phyloP scores from a whole-genome alignment of 2,329 filamentous ascomycete species.

The Trichoderma sp. region DNA sequence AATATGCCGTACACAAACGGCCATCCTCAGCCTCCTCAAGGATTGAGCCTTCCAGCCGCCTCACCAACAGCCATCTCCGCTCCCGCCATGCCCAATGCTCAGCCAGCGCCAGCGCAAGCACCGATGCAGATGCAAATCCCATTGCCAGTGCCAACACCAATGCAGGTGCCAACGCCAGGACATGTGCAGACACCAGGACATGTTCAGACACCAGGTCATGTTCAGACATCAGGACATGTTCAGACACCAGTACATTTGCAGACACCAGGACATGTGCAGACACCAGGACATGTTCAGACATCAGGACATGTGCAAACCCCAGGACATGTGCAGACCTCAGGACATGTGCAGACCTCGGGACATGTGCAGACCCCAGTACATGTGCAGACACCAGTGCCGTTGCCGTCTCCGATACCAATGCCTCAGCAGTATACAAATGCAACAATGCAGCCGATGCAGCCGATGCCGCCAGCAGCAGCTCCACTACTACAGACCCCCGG shows the following conservation, averaged over 20 bases:
- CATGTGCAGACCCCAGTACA: constrained; percentile 19
- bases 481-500: constrained; percentile 29
- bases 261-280: constrained; percentile 20
- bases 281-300: not conserved
- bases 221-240: not conserved
- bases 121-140: constrained; percentile 26
- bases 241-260: not conserved
- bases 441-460: constrained; percentile 30
- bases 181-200: constrained; percentile 19
- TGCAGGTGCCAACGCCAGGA: not conserved
- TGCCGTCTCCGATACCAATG: constrained; percentile 22
- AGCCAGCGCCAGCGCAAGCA: constrained; percentile 25
- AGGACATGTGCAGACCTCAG: too few species aligned
- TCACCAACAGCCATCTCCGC: constrained; percentile 31
- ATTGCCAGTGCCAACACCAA: not conserved
- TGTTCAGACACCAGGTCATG: not conserved
- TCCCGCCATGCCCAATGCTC: constrained; percentile 33
- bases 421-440: constrained; percentile 32
- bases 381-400: constrained; percentile 12
- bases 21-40: constrained; percentile 35
- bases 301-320: not conserved
- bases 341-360: not conserved
- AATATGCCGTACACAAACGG: constrained; percentile 41
- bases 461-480: constrained; percentile 15
- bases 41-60: constrained; percentile 35